These are phyloP conservation scores for Cadophora malorum DNA, from an alignment of 2,329 filamentous ascomycete genomes.

Conservation along the genomic window DNA sequence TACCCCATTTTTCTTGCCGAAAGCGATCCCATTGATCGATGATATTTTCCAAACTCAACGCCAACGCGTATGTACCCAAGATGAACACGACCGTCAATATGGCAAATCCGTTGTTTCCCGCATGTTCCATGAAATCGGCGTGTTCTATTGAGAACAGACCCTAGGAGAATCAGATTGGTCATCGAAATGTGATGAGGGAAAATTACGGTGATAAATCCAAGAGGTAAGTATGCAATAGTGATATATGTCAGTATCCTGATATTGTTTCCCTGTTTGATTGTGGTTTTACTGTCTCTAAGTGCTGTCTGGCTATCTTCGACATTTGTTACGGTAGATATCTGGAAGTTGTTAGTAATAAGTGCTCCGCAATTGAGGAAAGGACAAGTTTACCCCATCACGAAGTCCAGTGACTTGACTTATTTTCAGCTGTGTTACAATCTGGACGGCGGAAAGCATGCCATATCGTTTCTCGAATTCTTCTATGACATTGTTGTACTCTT, in stretches of 20 bases:
- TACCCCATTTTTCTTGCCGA: conserved; percentile 12
- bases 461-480: conserved; percentile 37
- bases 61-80: conserved; percentile 31
- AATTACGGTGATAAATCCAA: conserved; percentile 68
- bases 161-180: no score
- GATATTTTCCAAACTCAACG: conserved; percentile 31
- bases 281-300: conserved; percentile 62
- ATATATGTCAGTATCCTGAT: conserved; percentile 64
- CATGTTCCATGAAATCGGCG: conserved; percentile 25
- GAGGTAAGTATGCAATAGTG: conserved; percentile 65
- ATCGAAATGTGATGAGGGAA: no score
- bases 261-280: conserved; percentile 67
- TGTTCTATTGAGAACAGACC: conserved; percentile 29
- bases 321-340: conserved; percentile 36
- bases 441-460: conserved; percentile 31
- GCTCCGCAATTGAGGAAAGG: neutral
- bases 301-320: conserved; percentile 33
- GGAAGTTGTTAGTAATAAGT: neutral
- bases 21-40: conserved; percentile 26
- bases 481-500: conserved; percentile 33
- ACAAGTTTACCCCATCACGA: conserved; percentile 31
- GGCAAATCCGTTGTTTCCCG: conserved; percentile 27
- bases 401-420: conserved; percentile 34
- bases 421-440: conserved; percentile 31
- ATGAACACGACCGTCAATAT: conserved; percentile 30